These are phyloP conservation scores for Cicer cuneatum DNA, from an alignment of 306 rosid genomes.

Conservation along the genomic window DNA sequence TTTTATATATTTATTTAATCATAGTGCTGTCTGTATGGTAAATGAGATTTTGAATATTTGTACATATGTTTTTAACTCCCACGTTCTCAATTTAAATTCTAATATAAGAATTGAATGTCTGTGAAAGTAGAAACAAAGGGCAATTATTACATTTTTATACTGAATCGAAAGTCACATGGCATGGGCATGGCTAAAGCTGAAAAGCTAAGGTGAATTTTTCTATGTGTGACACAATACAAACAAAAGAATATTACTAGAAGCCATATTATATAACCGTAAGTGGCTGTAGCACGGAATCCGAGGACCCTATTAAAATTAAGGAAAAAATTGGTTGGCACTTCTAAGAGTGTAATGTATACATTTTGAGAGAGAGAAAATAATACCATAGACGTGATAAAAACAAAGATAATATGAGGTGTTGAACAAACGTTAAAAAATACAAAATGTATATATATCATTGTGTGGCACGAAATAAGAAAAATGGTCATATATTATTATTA, in stretches of 20 bases:
- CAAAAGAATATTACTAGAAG: background rate
- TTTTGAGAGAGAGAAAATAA: too few species aligned
- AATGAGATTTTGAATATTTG: background rate
- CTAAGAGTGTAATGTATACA: too few species aligned
- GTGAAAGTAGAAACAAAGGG: constrained; percentile 20
- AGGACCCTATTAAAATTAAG: constrained; percentile 29
- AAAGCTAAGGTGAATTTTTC: constrained; percentile 15
- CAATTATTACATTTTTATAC: constrained; percentile 1
- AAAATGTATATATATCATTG: too few species aligned
- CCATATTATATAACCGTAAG: background rate
- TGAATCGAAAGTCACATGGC: constrained; percentile 2
- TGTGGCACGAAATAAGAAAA: too few species aligned
- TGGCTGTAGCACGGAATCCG: background rate
- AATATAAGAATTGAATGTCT: constrained; percentile 26
- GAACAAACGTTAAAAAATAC: too few species aligned
- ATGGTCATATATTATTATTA: too few species aligned
- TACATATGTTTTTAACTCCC: constrained; percentile 21
- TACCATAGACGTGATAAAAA: too few species aligned
- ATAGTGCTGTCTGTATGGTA: constrained; percentile 3
- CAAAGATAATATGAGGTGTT: too few species aligned
- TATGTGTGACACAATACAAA: background rate
- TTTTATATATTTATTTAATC: background rate
- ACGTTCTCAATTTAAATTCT: constrained; percentile 29
- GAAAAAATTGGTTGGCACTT: background rate
- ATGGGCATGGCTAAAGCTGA: constrained; percentile 4